Percentiles rank a stretch among this genome's conserved stretches.
Conservation (phyloP, 2,329 filamentous ascomycete species). For the Penicillium sp. region DNA sequence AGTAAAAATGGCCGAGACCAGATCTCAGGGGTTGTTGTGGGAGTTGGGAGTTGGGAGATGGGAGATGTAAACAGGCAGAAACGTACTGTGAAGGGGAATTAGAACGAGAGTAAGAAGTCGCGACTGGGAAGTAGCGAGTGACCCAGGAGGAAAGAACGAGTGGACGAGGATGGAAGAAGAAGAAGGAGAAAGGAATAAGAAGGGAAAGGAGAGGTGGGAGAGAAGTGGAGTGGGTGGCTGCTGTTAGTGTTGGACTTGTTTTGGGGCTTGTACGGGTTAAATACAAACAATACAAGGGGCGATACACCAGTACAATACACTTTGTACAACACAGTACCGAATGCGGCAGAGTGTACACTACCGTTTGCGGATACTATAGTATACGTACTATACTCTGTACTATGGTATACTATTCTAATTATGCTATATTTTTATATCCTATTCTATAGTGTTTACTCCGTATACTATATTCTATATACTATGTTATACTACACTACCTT, state of each 20-base stretch:
- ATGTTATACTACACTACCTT: not conserved
- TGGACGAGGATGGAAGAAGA: constrained; percentile 33
- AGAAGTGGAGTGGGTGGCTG: constrained; percentile 26
- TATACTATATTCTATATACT: constrained; percentile 8
- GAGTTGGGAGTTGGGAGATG: not conserved
- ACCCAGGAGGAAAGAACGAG: constrained; percentile 30
- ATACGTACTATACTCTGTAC: not conserved
- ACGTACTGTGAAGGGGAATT: not conserved
- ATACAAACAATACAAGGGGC: constrained; percentile 6
- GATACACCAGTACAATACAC: not conserved
- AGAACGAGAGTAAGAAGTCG: constrained; percentile 36
- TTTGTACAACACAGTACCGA: no score
- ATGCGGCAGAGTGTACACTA: no score
- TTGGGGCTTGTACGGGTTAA: constrained; percentile 1
- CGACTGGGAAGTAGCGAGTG: not conserved
- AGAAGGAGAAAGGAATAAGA: constrained; percentile 36
- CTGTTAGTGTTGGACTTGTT: not conserved
- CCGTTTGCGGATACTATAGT: no score
- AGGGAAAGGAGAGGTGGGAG: constrained; percentile 36
- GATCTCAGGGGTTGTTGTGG: not conserved
- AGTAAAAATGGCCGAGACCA: no score
- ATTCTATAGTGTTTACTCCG: not conserved
- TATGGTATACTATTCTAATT: not conserved
- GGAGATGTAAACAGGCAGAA: constrained; percentile 12
- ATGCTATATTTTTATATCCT: no score